Evolutionary conservation across 257 asterid genomes (phyloP).

Genomic region (Salvia splendens): DNA sequence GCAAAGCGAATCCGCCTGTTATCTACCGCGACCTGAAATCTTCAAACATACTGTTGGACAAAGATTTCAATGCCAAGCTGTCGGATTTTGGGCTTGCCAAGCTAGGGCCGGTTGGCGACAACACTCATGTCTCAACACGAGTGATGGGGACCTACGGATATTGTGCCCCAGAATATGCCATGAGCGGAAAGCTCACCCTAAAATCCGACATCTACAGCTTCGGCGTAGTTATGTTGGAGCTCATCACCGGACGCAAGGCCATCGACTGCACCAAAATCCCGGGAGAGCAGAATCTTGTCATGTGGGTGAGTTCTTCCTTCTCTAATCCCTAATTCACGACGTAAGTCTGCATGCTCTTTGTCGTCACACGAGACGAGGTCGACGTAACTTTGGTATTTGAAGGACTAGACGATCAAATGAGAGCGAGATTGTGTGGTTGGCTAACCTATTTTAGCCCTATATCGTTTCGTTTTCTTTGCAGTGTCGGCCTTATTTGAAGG

Average conservation of each 20-base stretch:
- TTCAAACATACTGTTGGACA: constrained; percentile 77
- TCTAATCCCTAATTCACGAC: too few species aligned
- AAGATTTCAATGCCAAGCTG: constrained; percentile 73
- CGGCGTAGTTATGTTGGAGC: constrained; percentile 86
- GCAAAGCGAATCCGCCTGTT: constrained; percentile 84
- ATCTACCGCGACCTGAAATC: constrained; percentile 85
- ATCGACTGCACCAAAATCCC: constrained; percentile 50
- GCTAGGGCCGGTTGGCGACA: constrained; percentile 89
- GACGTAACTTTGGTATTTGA: too few species aligned
- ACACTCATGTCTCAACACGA: constrained; percentile 88
- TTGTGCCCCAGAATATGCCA: constrained; percentile 90
- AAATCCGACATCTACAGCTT: constrained; percentile 92
- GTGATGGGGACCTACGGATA: constrained; percentile 96
- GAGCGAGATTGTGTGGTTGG: too few species aligned
- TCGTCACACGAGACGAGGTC: too few species aligned
- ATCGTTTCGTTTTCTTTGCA: constrained; percentile 33
- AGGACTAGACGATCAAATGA: too few species aligned
- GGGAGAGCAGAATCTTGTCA: constrained; percentile 77
- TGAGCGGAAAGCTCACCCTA: constrained; percentile 83
- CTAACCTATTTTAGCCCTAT: too few species aligned
- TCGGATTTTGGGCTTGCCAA: constrained; percentile 94
- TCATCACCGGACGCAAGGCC: constrained; percentile 79
- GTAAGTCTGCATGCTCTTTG: too few species aligned
- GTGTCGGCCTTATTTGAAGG: constrained; percentile 71
- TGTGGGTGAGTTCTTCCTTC: constrained; percentile 60